Conservation (phyloP, 108 stramenopile species). For the Thalassiosira profunda region DNA sequence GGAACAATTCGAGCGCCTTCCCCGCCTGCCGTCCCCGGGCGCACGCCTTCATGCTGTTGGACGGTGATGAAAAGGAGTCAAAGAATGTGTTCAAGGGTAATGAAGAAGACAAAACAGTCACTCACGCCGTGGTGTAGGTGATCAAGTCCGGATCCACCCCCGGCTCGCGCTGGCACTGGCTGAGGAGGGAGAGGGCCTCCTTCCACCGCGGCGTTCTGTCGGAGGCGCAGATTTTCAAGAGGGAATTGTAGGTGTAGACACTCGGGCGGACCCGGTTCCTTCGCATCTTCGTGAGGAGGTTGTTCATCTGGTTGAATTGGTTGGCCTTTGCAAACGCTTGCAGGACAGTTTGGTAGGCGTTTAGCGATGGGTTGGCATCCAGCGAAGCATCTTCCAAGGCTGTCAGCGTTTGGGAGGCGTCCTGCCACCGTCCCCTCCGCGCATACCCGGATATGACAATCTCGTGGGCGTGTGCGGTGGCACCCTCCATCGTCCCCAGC, state of each 20-base stretch:
- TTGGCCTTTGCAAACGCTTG: conserved; percentile 49
- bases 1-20: conserved; percentile 65
- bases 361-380: conserved; percentile 27
- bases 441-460: conserved; percentile 57
- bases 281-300: conserved; percentile 58
- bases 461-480: conserved; percentile 60
- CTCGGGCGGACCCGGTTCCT: conserved; percentile 51
- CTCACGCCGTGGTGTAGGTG: conserved; percentile 80
- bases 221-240: conserved; percentile 70
- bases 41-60: conserved; percentile 57
- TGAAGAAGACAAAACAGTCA: conserved; percentile 20
- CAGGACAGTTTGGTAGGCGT: conserved; percentile 67
- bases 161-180: conserved; percentile 71
- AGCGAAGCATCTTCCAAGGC: conserved; percentile 46
- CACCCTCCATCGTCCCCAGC: conserved; percentile 20
- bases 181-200: conserved; percentile 66
- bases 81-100: background rate
- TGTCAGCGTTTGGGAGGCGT: conserved; percentile 60
- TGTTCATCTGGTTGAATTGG: conserved; percentile 57
- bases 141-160: conserved; percentile 75
- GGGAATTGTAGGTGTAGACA: conserved; percentile 69
- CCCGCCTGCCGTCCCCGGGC: conserved; percentile 59
- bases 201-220: conserved; percentile 53
- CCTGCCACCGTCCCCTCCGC: conserved; percentile 55
- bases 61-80: background rate